phyloP scores from a whole-genome alignment of 108 stramenopile species.

The Tribonema minus region DNA sequence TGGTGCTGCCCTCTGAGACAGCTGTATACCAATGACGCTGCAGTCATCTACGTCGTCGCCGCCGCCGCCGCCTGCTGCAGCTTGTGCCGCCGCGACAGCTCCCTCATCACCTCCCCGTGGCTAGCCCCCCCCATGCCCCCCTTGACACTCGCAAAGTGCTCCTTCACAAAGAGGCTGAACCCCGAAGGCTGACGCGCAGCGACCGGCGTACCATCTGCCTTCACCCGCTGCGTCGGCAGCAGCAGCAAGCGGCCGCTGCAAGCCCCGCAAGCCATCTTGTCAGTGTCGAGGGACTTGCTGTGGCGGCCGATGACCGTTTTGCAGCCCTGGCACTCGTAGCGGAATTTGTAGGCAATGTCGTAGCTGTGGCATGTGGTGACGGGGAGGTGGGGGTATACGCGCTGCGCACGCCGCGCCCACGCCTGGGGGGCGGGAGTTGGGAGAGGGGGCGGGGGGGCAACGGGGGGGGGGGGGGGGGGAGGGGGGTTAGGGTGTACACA shows the following conservation, averaged over 20 bases:
- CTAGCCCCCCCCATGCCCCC: neutral
- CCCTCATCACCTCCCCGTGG: conserved; percentile 22
- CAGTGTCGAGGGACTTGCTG: conserved; percentile 44
- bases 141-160: conserved; percentile 3
- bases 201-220: too few species aligned
- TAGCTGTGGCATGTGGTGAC: conserved; percentile 49
- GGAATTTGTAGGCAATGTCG: conserved; percentile 39
- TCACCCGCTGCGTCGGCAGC: too few species aligned
- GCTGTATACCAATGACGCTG: too few species aligned
- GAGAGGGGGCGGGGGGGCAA: too few species aligned
- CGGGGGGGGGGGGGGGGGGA: too few species aligned
- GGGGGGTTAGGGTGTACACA: too few species aligned
- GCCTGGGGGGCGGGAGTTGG: too few species aligned
- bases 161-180: conserved; percentile 30
- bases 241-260: conserved; percentile 9
- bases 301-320: conserved; percentile 21
- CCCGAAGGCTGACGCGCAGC: too few species aligned
- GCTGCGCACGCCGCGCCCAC: conserved; percentile 76
- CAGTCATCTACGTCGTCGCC: too few species aligned
- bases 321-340: conserved; percentile 34
- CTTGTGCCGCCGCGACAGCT: too few species aligned
- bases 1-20: too few species aligned
- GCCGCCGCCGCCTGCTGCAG: too few species aligned
- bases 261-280: conserved; percentile 6
- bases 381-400: conserved; percentile 11